A percentile compares a stretch with the other conserved stretches of the same genome.
Evolutionary conservation across 441 rosid species (phyloP).

Genomic region (Corymbia citriodora): DNA sequence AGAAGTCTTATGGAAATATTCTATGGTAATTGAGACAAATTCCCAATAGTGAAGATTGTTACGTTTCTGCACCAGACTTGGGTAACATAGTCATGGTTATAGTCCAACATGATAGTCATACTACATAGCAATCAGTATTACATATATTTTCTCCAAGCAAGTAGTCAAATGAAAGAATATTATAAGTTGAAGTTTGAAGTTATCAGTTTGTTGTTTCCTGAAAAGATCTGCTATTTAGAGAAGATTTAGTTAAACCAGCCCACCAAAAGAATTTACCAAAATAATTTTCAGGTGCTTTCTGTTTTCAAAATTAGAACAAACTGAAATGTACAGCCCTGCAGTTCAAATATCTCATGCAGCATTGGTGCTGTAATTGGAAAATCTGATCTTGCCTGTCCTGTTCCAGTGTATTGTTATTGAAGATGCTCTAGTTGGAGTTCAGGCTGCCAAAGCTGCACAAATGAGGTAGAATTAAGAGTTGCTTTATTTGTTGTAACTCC

Average conservation of each 20-base stretch:
- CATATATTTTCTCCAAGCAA: background rate
- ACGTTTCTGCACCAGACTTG: background rate
- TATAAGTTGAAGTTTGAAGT: background rate
- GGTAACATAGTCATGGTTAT: background rate
- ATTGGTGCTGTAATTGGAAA: background rate
- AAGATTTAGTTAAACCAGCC: background rate
- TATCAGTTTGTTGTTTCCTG: background rate
- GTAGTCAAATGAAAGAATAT: background rate
- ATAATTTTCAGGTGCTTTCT: background rate
- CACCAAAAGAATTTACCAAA: background rate
- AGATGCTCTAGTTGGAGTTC: conserved; percentile 97
- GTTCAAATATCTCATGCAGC: background rate
- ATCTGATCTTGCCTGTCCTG: background rate
- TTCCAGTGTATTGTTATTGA: conserved; percentile 86
- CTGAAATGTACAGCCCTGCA: background rate
- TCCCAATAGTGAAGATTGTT: background rate
- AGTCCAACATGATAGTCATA: background rate
- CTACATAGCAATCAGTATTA: background rate
- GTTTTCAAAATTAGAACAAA: background rate
- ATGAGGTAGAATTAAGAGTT: conserved; percentile 60
- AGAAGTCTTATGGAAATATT: background rate
- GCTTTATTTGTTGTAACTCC: conserved; percentile 1
- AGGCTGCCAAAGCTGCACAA: conserved; percentile 92
- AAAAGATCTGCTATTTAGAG: background rate
- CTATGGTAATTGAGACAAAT: background rate